phyloP scores from a whole-genome alignment of 2,329 filamentous ascomycete genomes.

The Thielaviopsis punctulata region DNA sequence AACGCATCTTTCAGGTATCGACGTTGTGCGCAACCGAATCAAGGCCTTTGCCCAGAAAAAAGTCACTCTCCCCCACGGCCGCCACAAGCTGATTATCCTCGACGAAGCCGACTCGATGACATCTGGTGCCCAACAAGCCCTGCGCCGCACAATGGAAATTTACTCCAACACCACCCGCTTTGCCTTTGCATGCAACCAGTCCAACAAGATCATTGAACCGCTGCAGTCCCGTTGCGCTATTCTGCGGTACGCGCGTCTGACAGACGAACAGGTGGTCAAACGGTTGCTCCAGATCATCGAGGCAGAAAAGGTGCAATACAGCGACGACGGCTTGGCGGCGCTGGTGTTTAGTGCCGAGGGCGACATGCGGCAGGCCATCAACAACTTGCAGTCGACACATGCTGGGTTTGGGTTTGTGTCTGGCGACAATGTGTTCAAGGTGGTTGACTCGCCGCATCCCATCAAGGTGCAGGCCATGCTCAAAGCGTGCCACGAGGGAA shows the following conservation, averaged over 20 bases:
- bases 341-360: conserved; percentile 93
- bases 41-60: conserved; percentile 99
- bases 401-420: conserved; percentile 95
- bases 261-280: conserved; percentile 83
- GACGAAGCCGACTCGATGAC: conserved; percentile 99
- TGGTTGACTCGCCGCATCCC: conserved; percentile 91
- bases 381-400: conserved; percentile 85
- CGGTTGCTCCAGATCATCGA: conserved; percentile 82
- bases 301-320: conserved; percentile 77
- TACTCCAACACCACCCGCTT: conserved; percentile 94
- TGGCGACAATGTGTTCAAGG: conserved; percentile 93
- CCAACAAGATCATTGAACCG: conserved; percentile 99
- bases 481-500: conserved; percentile 86
- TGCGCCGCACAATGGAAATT: conserved; percentile 95
- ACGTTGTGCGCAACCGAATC: conserved; percentile 92
- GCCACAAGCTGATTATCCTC: conserved; percentile 92
- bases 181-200: conserved; percentile 96
- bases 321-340: conserved; percentile 87
- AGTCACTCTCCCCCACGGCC: conserved; percentile 75
- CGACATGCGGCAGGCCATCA: conserved; percentile 98
- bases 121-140: conserved; percentile 82
- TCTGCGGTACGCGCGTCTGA: conserved; percentile 79
- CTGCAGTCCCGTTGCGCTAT: conserved; percentile 93
- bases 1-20: conserved; percentile 48
- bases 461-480: conserved; percentile 98